These are phyloP conservation scores for Pterocarpus macrocarpus DNA, from an alignment of 306 rosid genomes.

Conservation along the genomic window DNA sequence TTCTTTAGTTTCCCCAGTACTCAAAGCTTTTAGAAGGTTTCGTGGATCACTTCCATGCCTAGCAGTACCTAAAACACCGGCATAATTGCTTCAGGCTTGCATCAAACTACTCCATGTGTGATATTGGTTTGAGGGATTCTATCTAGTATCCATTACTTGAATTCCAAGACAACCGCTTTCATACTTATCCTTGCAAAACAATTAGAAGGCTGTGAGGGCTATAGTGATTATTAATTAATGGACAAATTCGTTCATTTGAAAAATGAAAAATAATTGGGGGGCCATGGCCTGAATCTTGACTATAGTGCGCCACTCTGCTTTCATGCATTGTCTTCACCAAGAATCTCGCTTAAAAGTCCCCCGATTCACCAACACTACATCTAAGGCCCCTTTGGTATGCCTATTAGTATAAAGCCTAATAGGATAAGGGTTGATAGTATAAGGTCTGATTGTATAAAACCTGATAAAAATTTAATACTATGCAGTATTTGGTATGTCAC, in stretches of 20 bases:
- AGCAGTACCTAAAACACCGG: background rate
- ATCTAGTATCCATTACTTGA: background rate
- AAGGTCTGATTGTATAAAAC: too few relatives aligned
- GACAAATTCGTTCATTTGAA: background rate
- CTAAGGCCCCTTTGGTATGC: too few relatives aligned
- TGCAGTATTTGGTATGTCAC: too few relatives aligned
- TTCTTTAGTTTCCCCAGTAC: background rate
- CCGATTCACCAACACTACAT: background rate
- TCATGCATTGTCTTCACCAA: conserved; percentile 25
- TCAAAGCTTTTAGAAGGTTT: background rate
- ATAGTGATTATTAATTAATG: background rate
- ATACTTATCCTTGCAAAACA: background rate
- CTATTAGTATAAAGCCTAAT: too few relatives aligned
- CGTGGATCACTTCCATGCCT: conserved; percentile 16
- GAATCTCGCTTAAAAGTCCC: conserved; percentile 4
- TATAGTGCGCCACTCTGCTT: background rate
- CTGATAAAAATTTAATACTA: too few relatives aligned
- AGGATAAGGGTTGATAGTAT: too few relatives aligned
- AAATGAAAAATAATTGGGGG: background rate
- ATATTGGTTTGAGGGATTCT: background rate
- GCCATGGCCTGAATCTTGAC: background rate
- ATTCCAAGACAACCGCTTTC: background rate
- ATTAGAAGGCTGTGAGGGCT: background rate
- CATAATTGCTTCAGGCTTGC: background rate
- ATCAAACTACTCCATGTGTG: background rate